Percentiles rank a stretch among this genome's conserved stretches.
These are phyloP conservation scores for Acanthamoeba divionensis DNA, from an alignment of 208 protist species.

Conservation along the genomic window DNA sequence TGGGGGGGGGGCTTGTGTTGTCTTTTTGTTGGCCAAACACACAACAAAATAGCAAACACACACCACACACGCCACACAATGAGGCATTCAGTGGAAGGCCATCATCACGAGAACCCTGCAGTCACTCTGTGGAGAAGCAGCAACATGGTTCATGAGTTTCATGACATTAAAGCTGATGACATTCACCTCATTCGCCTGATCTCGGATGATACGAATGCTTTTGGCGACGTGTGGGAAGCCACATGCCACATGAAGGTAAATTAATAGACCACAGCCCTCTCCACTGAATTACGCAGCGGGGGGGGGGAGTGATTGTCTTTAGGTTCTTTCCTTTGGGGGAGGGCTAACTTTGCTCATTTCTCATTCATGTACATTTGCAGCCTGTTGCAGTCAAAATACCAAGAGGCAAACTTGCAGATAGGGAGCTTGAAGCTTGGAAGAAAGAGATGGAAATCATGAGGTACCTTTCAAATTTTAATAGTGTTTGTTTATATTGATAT, in stretches of 20 bases:
- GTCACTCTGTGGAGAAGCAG: too few species aligned
- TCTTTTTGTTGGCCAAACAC: too few species aligned
- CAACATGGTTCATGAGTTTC: not conserved
- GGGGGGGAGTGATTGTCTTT: too few species aligned
- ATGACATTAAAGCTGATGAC: not conserved
- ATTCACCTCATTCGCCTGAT: not conserved
- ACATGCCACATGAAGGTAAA: constrained; percentile 39
- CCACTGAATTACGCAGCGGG: too few species aligned
- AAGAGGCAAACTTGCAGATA: not conserved
- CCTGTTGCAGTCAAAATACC: constrained; percentile 42
- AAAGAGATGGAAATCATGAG: constrained; percentile 55
- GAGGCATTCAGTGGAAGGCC: too few species aligned
- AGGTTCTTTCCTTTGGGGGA: not conserved
- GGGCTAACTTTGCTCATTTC: not conserved
- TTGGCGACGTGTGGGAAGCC: constrained; percentile 42
- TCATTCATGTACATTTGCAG: not conserved
- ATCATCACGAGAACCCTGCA: too few species aligned
- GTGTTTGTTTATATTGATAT: too few species aligned
- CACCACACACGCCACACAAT: too few species aligned
- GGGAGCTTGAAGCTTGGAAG: not conserved
- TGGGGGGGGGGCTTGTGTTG: too few species aligned
- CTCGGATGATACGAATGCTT: constrained; percentile 33
- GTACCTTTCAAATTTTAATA: not conserved
- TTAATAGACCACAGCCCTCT: not conserved
- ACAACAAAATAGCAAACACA: too few species aligned